Evolutionary conservation across 768 basidiomycete genomes (phyloP).

Genomic region (Boletus subcaerulescens): DNA sequence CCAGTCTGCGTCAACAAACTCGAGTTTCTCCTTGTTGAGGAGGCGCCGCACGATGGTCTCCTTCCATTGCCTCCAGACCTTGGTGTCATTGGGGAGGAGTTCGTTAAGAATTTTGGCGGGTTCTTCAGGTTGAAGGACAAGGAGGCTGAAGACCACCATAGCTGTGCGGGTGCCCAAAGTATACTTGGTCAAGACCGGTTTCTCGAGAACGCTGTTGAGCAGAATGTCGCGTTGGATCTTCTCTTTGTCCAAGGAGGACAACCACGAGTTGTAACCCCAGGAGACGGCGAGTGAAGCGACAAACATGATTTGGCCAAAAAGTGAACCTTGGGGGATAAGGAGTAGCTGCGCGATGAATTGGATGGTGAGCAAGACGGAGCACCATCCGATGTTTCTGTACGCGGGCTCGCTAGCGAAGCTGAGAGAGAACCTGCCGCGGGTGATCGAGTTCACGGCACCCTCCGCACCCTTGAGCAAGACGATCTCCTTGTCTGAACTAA

Average conservation of each 20-base stretch:
- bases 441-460: constrained; percentile 29
- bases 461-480: constrained; percentile 29
- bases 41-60: constrained; percentile 16
- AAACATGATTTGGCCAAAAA: constrained; percentile 38
- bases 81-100: constrained; percentile 27
- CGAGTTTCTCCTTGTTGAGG: constrained; percentile 17
- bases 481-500: constrained; percentile 20
- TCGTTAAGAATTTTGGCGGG: constrained; percentile 21
- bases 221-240: constrained; percentile 26
- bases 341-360: constrained; percentile 37
- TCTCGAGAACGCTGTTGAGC: constrained; percentile 21
- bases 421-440: constrained; percentile 30
- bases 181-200: constrained; percentile 24
- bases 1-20: constrained; percentile 23
- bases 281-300: constrained; percentile 33
- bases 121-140: constrained; percentile 21
- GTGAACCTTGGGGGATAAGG: constrained; percentile 30
- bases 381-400: constrained; percentile 29
- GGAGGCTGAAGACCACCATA: constrained; percentile 24
- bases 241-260: constrained; percentile 38
- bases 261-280: constrained; percentile 35
- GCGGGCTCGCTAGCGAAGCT: constrained; percentile 18
- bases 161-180: constrained; percentile 26
- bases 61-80: constrained; percentile 30
- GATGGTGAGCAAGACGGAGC: constrained; percentile 30